These are phyloP conservation scores for Penicillium sp. DNA, from an alignment of 2,329 filamentous ascomycete species.

Conservation along the genomic window DNA sequence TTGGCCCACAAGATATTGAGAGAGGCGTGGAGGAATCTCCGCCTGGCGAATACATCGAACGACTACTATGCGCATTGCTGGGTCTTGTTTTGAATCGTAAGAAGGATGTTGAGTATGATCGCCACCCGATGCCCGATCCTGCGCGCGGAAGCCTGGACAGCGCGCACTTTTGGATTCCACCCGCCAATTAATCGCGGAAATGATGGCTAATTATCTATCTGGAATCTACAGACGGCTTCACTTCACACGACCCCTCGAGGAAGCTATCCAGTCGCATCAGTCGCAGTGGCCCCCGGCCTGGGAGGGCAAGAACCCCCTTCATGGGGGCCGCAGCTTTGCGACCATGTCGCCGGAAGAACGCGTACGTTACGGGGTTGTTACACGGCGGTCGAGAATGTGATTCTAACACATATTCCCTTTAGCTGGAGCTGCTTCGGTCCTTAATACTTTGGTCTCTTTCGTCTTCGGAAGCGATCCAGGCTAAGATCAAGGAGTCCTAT, in stretches of 20 bases:
- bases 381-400: background rate
- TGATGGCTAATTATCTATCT: constrained; percentile 31
- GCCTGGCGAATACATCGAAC: constrained; percentile 81
- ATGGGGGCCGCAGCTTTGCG: constrained; percentile 75
- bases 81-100: constrained; percentile 91
- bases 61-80: constrained; percentile 83
- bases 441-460: constrained; percentile 85
- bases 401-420: constrained; percentile 15
- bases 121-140: constrained; percentile 23
- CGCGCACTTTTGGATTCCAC: constrained; percentile 11
- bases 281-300: constrained; percentile 84
- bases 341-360: constrained; percentile 77
- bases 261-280: constrained; percentile 80
- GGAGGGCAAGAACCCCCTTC: constrained; percentile 78
- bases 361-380: constrained; percentile 52
- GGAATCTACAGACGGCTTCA: constrained; percentile 69
- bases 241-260: constrained; percentile 88
- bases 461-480: constrained; percentile 78
- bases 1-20: constrained; percentile 94
- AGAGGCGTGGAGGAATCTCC: constrained; percentile 72
- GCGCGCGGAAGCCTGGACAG: constrained; percentile 9
- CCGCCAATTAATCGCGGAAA: constrained; percentile 6
- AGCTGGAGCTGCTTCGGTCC: constrained; percentile 80
- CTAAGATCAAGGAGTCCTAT: constrained; percentile 81
- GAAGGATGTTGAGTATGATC: constrained; percentile 92